Conservation (phyloP, 1,284 basidiomycete species). For the Moesziomyces sp. region DNA sequence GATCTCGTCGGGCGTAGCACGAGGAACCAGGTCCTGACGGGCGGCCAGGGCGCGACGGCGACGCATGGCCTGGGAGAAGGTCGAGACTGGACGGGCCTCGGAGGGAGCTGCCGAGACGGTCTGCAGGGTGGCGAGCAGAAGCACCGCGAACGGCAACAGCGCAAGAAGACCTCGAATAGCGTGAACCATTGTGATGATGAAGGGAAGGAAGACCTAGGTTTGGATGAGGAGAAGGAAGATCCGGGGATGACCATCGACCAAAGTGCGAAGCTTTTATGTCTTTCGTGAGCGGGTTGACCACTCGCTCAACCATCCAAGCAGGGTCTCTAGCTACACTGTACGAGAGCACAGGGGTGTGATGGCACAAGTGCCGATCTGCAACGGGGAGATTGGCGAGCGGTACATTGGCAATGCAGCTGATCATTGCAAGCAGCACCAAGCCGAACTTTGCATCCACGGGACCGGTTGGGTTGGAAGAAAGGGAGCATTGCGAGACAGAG, state of each 20-base stretch:
- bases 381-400: not conserved
- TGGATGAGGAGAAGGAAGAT: not conserved
- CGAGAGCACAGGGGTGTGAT: not conserved
- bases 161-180: conserved; percentile 10
- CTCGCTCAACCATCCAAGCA: not conserved
- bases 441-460: too few relatives aligned
- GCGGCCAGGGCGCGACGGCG: conserved; percentile 15
- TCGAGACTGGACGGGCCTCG: not conserved
- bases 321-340: not conserved
- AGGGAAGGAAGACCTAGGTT: not conserved
- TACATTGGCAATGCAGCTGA: not conserved
- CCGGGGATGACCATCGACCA: too few relatives aligned
- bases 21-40: conserved; percentile 21
- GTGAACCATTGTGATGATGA: conserved; percentile 17
- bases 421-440: not conserved
- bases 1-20: conserved; percentile 22
- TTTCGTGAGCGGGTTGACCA: not conserved
- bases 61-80: conserved; percentile 17
- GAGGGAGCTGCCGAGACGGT: conserved; percentile 3
- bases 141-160: conserved; percentile 14
- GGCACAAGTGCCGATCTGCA: not conserved
- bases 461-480: not conserved
- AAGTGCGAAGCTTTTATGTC: not conserved
- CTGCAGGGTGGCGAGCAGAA: conserved; percentile 9
- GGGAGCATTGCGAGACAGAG: not conserved